Evolutionary conservation across 2,329 filamentous ascomycete species (phyloP).

Genomic region (Tolypocladium ovalisporum): DNA sequence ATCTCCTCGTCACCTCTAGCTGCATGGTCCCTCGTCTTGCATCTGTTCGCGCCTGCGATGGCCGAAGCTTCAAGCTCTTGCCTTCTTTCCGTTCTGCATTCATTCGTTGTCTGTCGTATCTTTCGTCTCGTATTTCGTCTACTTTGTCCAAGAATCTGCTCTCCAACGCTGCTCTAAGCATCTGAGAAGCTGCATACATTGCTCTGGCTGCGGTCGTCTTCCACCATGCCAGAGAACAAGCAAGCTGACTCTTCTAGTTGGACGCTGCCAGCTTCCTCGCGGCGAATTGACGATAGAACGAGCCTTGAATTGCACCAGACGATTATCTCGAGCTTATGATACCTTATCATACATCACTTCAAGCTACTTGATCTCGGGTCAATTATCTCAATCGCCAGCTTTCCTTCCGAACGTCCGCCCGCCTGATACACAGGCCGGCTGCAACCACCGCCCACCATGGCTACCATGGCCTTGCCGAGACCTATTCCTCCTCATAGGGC

Average conservation of each 20-base stretch:
- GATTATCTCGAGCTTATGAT: background rate
- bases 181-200: background rate
- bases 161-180: background rate
- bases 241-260: background rate
- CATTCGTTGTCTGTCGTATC: background rate
- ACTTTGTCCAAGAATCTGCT: background rate
- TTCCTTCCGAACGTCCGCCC: too few relatives aligned
- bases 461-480: slow-evolving; percentile 42
- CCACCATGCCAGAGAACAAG: background rate
- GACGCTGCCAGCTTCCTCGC: background rate
- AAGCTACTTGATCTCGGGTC: background rate
- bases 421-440: background rate
- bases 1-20: background rate
- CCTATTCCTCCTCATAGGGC: slow-evolving; percentile 34
- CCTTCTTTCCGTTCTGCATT: background rate
- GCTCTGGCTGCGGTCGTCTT: background rate
- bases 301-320: background rate
- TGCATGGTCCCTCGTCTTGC: background rate
- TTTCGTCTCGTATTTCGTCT: background rate
- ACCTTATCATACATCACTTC: background rate
- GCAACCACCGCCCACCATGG: slow-evolving; percentile 26
- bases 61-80: background rate
- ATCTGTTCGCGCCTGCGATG: background rate
- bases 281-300: background rate
- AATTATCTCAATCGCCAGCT: background rate